Evolutionary conservation across 1,284 basidiomycete species (phyloP).

Genomic region (Pseudozyma flocculosa): DNA sequence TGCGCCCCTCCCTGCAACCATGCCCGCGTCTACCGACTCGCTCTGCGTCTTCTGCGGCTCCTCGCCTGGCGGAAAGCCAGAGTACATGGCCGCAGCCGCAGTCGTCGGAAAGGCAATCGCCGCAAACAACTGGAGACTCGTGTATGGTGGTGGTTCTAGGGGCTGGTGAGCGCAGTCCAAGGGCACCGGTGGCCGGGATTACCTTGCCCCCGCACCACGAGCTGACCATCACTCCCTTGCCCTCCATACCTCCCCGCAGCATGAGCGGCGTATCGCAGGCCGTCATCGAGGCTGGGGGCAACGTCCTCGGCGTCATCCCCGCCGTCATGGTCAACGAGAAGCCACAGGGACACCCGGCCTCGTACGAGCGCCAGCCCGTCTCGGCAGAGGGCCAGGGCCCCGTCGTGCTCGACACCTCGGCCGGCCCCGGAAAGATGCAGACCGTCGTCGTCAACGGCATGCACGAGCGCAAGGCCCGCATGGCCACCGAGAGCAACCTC

Average conservation of each 20-base stretch:
- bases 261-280: slow-evolving; percentile 82
- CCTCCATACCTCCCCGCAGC: slow-evolving; percentile 1
- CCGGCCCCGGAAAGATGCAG: slow-evolving; percentile 24
- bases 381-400: slow-evolving; percentile 45
- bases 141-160: slow-evolving; percentile 81
- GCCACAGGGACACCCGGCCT: slow-evolving; percentile 35
- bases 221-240: not conserved
- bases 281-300: slow-evolving; percentile 69
- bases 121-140: slow-evolving; percentile 66
- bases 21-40: slow-evolving; percentile 31
- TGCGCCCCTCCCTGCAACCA: too few species aligned
- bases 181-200: too few species aligned
- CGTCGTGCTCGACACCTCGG: slow-evolving; percentile 45
- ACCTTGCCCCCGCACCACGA: not conserved
- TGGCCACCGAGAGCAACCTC: slow-evolving; percentile 71
- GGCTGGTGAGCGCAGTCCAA: slow-evolving; percentile 70
- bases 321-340: slow-evolving; percentile 66
- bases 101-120: slow-evolving; percentile 76
- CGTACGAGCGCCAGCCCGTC: slow-evolving; percentile 10
- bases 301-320: slow-evolving; percentile 79
- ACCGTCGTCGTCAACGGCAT: slow-evolving; percentile 69
- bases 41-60: slow-evolving; percentile 58
- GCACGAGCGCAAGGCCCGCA: slow-evolving; percentile 87
- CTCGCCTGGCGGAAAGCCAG: slow-evolving; percentile 43
- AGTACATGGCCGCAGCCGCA: slow-evolving; percentile 55